These are phyloP conservation scores for Poa annua DNA, from an alignment of 176 grass and related monocot genomes.

Conservation along the genomic window DNA sequence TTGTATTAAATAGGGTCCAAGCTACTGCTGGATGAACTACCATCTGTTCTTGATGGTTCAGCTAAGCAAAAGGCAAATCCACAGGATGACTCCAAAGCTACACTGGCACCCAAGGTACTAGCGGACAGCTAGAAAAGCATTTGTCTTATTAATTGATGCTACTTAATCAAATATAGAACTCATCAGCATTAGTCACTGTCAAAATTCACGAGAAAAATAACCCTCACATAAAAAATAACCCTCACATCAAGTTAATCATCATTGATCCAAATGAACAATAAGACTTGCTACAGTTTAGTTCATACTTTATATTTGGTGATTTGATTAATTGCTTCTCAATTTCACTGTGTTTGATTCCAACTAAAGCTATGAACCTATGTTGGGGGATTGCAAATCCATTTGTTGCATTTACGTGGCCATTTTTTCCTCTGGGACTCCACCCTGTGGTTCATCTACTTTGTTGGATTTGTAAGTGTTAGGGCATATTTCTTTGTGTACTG, in stretches of 20 bases:
- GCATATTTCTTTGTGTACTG: neutral
- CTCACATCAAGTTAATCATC: neutral
- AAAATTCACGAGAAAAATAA: conserved; percentile 9
- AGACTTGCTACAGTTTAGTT: conserved; percentile 12
- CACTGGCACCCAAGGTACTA: conserved; percentile 78
- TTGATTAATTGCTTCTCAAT: neutral
- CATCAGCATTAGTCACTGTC: neutral
- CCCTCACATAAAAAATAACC: neutral
- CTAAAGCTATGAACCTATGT: neutral
- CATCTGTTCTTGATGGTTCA: conserved; percentile 79
- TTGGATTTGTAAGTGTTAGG: neutral
- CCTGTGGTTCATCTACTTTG: neutral
- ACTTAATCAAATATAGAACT: neutral
- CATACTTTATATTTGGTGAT: neutral
- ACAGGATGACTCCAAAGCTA: conserved; percentile 89
- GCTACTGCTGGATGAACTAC: conserved; percentile 75
- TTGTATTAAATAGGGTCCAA: conserved; percentile 65
- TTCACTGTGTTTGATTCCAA: neutral
- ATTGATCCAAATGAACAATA: neutral
- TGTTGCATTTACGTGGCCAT: neutral
- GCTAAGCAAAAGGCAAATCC: conserved; percentile 73
- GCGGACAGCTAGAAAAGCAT: neutral
- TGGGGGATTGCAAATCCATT: neutral
- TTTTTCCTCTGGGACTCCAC: neutral
- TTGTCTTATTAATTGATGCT: conserved; percentile 1